Conservation (phyloP, 2,329 filamentous ascomycete species). For the Paramyrothecium sp. region DNA sequence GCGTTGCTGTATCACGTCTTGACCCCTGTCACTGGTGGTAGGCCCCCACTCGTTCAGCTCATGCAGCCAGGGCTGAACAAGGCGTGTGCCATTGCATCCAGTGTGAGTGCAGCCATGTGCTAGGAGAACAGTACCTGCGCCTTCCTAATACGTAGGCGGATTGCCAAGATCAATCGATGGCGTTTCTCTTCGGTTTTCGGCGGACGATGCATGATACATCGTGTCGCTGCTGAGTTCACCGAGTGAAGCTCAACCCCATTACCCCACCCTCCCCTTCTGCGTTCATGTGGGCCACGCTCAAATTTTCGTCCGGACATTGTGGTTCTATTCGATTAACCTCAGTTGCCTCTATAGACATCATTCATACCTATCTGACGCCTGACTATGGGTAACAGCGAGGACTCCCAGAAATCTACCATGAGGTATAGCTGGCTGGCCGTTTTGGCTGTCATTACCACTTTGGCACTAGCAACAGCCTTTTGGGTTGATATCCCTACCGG, state of each 20-base stretch:
- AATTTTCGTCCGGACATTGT: neutral
- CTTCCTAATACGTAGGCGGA: neutral
- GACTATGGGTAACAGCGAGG: neutral
- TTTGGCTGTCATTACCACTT: neutral
- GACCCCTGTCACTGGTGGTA: neutral
- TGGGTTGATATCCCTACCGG: neutral
- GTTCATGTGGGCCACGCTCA: too few species aligned
- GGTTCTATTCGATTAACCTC: neutral
- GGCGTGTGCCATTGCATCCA: too few species aligned
- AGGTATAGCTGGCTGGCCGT: neutral
- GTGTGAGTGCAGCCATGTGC: neutral
- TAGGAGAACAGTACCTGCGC: neutral
- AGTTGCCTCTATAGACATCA: neutral
- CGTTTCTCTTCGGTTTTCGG: neutral
- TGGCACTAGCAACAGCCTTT: neutral
- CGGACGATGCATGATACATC: neutral
- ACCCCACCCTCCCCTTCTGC: neutral
- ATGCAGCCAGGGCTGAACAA: too few species aligned
- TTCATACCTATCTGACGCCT: neutral
- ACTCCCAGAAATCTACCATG: neutral
- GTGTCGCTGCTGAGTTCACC: neutral
- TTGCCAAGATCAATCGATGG: neutral
- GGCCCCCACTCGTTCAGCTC: neutral
- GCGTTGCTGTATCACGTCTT: too few species aligned
- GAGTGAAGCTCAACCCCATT: neutral